Evolutionary conservation across 345 rosid species (phyloP), one percentile per base, ranked within the genome.

Genomic region (Syzygium grande): DNA sequence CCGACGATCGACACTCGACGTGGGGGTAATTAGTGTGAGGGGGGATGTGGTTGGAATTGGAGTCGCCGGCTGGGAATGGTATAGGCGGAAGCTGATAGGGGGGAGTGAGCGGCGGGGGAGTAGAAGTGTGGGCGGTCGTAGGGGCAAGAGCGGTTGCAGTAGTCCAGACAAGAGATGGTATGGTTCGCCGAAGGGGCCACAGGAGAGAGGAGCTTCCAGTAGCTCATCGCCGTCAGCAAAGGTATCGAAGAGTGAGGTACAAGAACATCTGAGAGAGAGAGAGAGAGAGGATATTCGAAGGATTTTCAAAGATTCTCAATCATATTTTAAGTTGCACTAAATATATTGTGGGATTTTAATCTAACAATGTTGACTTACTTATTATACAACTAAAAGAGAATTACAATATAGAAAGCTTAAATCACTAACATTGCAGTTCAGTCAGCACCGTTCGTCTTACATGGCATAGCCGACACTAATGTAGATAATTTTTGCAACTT

Each of bases 401-500:
- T 55, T 55, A 55, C 27, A 22, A 21, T 55, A 55, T 55, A 11
- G 0, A 55, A 21, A 23, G 11, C 22, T 55, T 11, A 55, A 9
- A 55, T 55, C 59, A 55, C 5, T 22, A 2, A 56, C n/a, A 0
- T 56, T 21, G 23, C 5, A 10, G 10, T 56, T 11, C n/a, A 56
- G 10, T 56, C 5, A 11, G 22, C 61, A 56, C 12, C 2, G 23
- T 22, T 56, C 0, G 10, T 56, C 12, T 1, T 56, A 56, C 5
- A 0, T 56, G 12, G 6, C 61, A 56, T 0, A 0, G 1, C 1
- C 4, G 2, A 1, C 61, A 10, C n/a, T 56, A 56, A 56, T 2
- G 2, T 56, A 7, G 1, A 56, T 0, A 0, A 55, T 2, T 56
- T 56, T 56, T 56, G n/a, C 5, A 22, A 56, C 46, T 43, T 22